Conservation (phyloP, 805 yeast genomes). For the Schwanniomyces pseudopolymorphus region DNA sequence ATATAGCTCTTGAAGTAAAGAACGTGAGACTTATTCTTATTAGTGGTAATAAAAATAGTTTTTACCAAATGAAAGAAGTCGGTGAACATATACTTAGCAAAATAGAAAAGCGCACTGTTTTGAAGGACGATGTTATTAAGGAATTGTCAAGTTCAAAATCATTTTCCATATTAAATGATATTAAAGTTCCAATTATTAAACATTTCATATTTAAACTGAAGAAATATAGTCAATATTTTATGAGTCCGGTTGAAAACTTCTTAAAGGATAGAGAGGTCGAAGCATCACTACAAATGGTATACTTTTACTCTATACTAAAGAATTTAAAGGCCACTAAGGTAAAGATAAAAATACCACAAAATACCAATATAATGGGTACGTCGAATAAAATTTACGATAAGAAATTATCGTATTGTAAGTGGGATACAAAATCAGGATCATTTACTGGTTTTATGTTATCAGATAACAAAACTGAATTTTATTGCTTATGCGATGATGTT, state of each 20-base stretch:
- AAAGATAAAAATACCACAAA: slow-evolving; percentile 4
- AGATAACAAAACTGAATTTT: slow-evolving; percentile 34
- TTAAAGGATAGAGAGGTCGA: slow-evolving; percentile 19
- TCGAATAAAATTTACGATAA: slow-evolving; percentile 31
- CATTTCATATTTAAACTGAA: slow-evolving; percentile 83
- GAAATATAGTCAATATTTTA: slow-evolving; percentile 62
- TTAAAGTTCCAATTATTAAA: slow-evolving; percentile 45
- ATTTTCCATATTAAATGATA: slow-evolving; percentile 20
- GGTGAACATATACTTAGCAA: slow-evolving; percentile 49
- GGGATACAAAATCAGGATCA: slow-evolving; percentile 25
- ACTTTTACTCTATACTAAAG: slow-evolving; percentile 30
- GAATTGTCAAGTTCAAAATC: slow-evolving; percentile 19
- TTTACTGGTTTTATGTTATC: slow-evolving; percentile 39
- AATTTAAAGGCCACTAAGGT: slow-evolving; percentile 19
- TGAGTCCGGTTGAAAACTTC: slow-evolving; percentile 31
- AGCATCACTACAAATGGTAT: slow-evolving; percentile 37
- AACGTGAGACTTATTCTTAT: slow-evolving; percentile 45
- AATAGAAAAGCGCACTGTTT: slow-evolving; percentile 19
- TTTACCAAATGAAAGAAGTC: slow-evolving; percentile 68
- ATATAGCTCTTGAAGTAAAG: slow-evolving; percentile 3
- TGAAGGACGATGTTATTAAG: slow-evolving; percentile 18
- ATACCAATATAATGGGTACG: slow-evolving; percentile 12
- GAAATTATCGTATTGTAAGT: slow-evolving; percentile 46
- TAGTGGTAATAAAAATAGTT: slow-evolving; percentile 74
- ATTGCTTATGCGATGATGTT: slow-evolving; percentile 41